Percentiles rank a stretch among this genome's conserved stretches.
phyloP scores from a whole-genome alignment of 1,139 yeast genomes.

The Wickerhamiella infanticola region DNA sequence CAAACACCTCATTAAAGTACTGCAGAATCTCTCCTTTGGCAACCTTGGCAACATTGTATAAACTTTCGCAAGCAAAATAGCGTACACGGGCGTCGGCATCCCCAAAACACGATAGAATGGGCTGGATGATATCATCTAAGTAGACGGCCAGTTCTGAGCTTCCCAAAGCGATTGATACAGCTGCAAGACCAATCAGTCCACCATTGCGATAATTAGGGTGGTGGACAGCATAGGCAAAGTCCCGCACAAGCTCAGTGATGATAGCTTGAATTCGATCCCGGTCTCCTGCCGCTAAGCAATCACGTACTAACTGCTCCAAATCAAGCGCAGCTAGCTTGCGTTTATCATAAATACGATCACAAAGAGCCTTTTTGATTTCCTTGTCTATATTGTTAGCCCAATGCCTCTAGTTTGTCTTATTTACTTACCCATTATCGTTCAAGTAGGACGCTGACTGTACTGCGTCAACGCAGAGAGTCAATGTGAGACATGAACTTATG shows the following conservation, averaged over 20 bases:
- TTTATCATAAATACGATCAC: constrained; percentile 84
- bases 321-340: constrained; percentile 90
- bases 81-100: constrained; percentile 95
- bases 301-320: constrained; percentile 64
- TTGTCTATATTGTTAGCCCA: constrained; percentile 33
- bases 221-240: constrained; percentile 62
- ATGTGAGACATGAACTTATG: too few relatives aligned
- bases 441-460: not conserved
- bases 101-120: constrained; percentile 89
- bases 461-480: too few relatives aligned
- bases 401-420: not conserved
- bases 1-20: constrained; percentile 89
- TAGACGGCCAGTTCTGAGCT: constrained; percentile 54
- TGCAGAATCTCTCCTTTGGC: constrained; percentile 88
- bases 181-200: constrained; percentile 63
- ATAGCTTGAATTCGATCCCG: constrained; percentile 50
- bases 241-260: constrained; percentile 51
- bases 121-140: constrained; percentile 75
- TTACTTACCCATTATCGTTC: not conserved
- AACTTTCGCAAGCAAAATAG: constrained; percentile 91
- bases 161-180: constrained; percentile 65
- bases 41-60: constrained; percentile 91
- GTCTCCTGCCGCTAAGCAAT: constrained; percentile 54
- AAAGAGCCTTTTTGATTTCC: constrained; percentile 64
- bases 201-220: constrained; percentile 66